Base-by-base conservation (phyloP, 2,329 filamentous ascomycete genomes). In the Xylaria sp. region DNA sequence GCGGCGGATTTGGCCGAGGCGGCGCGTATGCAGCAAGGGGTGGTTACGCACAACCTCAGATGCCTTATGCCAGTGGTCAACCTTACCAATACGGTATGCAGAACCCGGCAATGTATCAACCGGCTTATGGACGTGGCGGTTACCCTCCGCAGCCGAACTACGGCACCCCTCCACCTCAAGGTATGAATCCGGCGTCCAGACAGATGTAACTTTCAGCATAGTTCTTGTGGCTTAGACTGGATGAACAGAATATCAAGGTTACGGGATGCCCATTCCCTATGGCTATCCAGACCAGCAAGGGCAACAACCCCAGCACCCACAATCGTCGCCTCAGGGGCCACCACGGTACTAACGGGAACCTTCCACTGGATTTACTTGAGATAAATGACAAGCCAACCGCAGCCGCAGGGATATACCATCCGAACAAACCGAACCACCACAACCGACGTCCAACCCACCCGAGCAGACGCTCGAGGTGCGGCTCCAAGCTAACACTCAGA, bases 261-360 rank as follows among this genome's bases (percentile, higher is more conserved):
- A 69, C 48, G 62, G 55, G 19, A 60, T 63, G 52, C 63, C 60
- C 7, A 39, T 54, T 8, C 59, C 61, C 8, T 82, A 81, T 57
- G 76, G 74, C 46, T 83, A 83, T 62, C 67, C 72, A 18, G 76
- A 81, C 57, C 78, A 65, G 48, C 63, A 63, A 40, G 54, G 57
- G 38, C 51, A 71, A 44, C 72, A 72, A 41, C 72, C 46, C 18
- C 55, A 71, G 44, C 59, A 55, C 29, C 69, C 64, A 47, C 69
- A 73, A 59, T 72, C 69, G 52, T 74, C 71, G 43, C 72, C 69
- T 44, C 76, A 74, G 60, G 74, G 67, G 38, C 66, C 65, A 39
- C 71, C 69, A 11, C 71, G 77, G 55, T 80, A 79, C 64, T 79
- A 75, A 57, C 37, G 42, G 41, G 29, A 44, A 39, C 19, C 18